Evolutionary conservation across 2,329 filamentous ascomycete genomes (phyloP).

Genomic region (Cercospora nicotianae): DNA sequence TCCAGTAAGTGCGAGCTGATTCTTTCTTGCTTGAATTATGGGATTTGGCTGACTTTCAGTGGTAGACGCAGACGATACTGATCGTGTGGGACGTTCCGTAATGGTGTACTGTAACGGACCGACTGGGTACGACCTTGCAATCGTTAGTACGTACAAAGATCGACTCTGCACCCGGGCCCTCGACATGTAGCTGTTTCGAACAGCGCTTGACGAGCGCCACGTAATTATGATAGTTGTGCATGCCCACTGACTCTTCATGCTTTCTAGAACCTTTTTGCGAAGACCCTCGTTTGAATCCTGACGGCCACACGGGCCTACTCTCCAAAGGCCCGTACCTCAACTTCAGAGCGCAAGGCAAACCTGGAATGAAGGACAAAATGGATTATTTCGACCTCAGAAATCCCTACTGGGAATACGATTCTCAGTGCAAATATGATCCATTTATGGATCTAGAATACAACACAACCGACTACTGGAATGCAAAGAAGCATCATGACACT

Average conservation of each 20-base stretch:
- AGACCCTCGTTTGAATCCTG: not conserved
- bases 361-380: not conserved
- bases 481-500: not conserved
- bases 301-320: conserved; percentile 1
- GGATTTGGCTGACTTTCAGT: not conserved
- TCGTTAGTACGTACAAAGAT: not conserved
- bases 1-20: not conserved
- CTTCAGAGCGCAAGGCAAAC: not conserved
- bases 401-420: not conserved
- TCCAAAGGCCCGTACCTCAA: not conserved
- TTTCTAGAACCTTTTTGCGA: not conserved
- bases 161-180: not conserved
- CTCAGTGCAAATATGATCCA: conserved; percentile 7
- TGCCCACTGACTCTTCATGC: not conserved
- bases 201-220: not conserved
- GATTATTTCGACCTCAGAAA: not conserved
- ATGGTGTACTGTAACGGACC: conserved; percentile 1
- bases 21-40: not conserved
- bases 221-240: not conserved
- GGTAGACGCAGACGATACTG: not conserved
- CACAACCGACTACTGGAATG: not conserved
- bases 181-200: not conserved
- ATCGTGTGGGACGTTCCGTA: conserved; percentile 3
- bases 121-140: conserved; percentile 2
- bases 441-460: conserved; percentile 1